Base-by-base conservation (phyloP, 1,284 basidiomycete genomes). In the Apiotrichum brassicae region DNA sequence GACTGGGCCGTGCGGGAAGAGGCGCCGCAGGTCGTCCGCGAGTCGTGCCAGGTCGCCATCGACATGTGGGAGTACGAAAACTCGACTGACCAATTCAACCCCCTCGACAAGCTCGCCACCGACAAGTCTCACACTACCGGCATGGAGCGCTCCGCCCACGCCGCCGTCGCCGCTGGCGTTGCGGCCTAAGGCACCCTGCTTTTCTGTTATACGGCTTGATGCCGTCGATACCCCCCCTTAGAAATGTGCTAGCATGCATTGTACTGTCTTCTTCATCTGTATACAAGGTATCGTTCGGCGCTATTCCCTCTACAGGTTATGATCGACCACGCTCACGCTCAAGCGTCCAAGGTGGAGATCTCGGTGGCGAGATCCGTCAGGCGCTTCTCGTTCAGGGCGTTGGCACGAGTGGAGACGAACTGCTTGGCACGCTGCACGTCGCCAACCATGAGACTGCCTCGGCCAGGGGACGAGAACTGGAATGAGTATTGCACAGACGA, bases 31-130 rank as follows among this genome's bases (percentile, higher is more conserved):
- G 93, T 98, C 12, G 95, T 99, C 1, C 80, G 86, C 46, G 93
- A 99, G 75, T 95, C 91, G 62, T 98, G 95, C 74, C 83, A 93
- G 64, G 85, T 99, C 45, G 95, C 94, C 1, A 81, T 98, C 48
- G 95, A 98, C 70, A 93, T 97, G 90, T 93, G 86, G 82, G 87
- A 93, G 85, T 85, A 93, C 66, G 91, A 93, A 71, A 90, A 91
- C 67, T 92, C 89, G 20, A 79, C 65, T 6, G 68, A 79, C 52
- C 84, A 91, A 65, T 94, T 94, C 75, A 88, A 93, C 70, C 92
- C 91, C 54, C 80, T 83, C 11, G 78, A 84, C 65, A 77, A 76
- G 14, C 65, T 84, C 25, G 46, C 57, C 1, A 47, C 46, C 13
- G 46, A 43, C 25, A 52, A 51, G 46, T 24, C 48, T 7, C 53